Conservation (phyloP, 345 rosid species). For the Dovyalis caffra region DNA sequence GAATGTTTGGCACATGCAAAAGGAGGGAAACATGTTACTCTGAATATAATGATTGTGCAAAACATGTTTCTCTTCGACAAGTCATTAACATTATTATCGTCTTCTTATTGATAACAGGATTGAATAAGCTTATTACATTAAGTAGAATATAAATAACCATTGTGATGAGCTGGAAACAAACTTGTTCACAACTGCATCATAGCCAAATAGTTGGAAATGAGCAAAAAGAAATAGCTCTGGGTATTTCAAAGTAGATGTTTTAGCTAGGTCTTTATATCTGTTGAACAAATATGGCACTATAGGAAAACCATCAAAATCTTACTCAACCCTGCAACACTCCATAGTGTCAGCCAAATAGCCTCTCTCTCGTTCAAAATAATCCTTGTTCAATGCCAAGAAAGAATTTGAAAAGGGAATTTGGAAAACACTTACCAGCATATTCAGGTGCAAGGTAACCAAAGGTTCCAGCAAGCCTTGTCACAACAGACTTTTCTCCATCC, state of each 20-base stretch:
- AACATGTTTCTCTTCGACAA: not conserved
- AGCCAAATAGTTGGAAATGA: not conserved
- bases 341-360: not conserved
- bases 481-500: constrained; percentile 46
- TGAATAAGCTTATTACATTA: not conserved
- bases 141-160: not conserved
- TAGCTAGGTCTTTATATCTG: not conserved
- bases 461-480: constrained; percentile 53
- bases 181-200: not conserved
- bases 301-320: not conserved
- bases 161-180: not conserved
- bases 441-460: constrained; percentile 66
- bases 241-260: not conserved
- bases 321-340: not conserved
- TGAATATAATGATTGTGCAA: not conserved
- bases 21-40: not conserved
- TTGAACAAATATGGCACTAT: not conserved
- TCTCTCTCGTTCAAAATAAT: not conserved
- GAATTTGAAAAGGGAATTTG: not conserved
- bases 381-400: not conserved
- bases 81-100: not conserved
- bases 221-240: not conserved
- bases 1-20: not conserved
- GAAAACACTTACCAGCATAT: constrained; percentile 47
- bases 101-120: not conserved